phyloP scores from a whole-genome alignment of 179 eudicot genomes.

The Corrigiola litoralis region DNA sequence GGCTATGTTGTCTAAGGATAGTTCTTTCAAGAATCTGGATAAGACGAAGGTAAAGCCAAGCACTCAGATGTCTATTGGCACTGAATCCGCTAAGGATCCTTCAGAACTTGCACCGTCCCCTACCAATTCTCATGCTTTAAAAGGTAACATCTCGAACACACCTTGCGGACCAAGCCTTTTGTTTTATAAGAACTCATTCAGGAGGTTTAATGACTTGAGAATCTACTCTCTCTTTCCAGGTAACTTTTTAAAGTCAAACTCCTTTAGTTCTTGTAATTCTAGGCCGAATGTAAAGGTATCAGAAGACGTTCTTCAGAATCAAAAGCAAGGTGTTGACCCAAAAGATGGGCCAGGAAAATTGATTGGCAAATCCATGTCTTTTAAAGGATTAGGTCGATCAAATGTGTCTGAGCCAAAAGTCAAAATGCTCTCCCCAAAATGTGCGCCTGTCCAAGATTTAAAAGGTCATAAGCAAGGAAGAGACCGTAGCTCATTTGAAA shows the following conservation, averaged over 20 bases:
- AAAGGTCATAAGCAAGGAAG: conserved; percentile 55
- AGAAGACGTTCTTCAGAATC: conserved; percentile 62
- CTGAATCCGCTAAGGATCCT: conserved; percentile 26
- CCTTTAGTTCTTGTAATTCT: conserved; percentile 54
- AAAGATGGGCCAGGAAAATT: conserved; percentile 50
- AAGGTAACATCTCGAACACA: conserved; percentile 26
- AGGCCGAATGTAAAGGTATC: conserved; percentile 57
- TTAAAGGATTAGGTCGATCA: conserved; percentile 50
- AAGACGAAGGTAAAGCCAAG: conserved; percentile 44
- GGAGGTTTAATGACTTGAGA: conserved; percentile 5
- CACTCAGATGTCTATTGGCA: conserved; percentile 34
- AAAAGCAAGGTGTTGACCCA: conserved; percentile 43
- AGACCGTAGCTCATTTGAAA: conserved; percentile 56
- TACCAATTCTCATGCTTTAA: conserved; percentile 22
- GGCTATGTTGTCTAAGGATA: conserved; percentile 47
- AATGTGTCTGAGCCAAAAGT: conserved; percentile 58
- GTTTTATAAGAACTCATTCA: background rate
- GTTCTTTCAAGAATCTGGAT: conserved; percentile 43
- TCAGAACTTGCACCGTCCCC: conserved; percentile 45
- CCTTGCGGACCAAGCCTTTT: background rate
- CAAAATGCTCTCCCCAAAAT: conserved; percentile 73
- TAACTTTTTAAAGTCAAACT: conserved; percentile 61
- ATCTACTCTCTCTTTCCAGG: conserved; percentile 42
- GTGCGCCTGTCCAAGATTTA: conserved; percentile 50
- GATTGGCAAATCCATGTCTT: conserved; percentile 69